Evolutionary conservation across 2,329 filamentous ascomycete species (phyloP), one percentile per base, ranked within the genome.

Genomic region (Trichoderma guizhouense): DNA sequence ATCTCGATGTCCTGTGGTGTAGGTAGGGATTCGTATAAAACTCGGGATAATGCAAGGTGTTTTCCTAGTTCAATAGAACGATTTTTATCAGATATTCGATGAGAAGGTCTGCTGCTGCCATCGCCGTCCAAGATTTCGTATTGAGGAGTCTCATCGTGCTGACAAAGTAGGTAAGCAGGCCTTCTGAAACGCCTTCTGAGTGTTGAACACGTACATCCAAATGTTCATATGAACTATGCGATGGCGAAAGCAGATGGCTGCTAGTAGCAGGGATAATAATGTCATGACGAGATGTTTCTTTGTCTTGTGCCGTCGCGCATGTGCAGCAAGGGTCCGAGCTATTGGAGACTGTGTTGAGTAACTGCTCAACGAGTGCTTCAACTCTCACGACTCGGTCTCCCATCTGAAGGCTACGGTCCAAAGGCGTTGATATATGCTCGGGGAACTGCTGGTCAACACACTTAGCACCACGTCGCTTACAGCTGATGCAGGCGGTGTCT

Each of bases 361-460:
- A 61, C 36, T 79, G 75, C 3, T 78, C 78, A 3, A 83, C 75
- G 7, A 83, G 64, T 0, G 77, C 77, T 61, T 84, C 83, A 26
- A 84, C 77, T 6, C 81, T 78, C 3, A 76, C 76, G 12, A 82
- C 71, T n/a, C 80, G 77, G 51, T 82, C 79, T 14, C 77, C 73
- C 3, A 77, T 58, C 67, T 74, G 71, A 32, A 74, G 71, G 53
- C 70, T 76, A 32, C 72, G 74, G 15, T 69, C 74, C 2, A 63
- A 63, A 34, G 63, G n/a, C n/a, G 63, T 36, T 26, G 63, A 66
- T 1, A 74, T 72, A 5, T 80, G 76, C 24, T 85, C 82, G 2
- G 80, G 79, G 28, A 82, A 82, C 64, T 87, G 85, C 73, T 89
- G 87, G 72, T 84, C 82, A 34, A 87, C 75, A 70, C 86, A 88